Evolutionary conservation across 2,329 filamentous ascomycete genomes (phyloP).

Genomic region (Trichoderma gracile): DNA sequence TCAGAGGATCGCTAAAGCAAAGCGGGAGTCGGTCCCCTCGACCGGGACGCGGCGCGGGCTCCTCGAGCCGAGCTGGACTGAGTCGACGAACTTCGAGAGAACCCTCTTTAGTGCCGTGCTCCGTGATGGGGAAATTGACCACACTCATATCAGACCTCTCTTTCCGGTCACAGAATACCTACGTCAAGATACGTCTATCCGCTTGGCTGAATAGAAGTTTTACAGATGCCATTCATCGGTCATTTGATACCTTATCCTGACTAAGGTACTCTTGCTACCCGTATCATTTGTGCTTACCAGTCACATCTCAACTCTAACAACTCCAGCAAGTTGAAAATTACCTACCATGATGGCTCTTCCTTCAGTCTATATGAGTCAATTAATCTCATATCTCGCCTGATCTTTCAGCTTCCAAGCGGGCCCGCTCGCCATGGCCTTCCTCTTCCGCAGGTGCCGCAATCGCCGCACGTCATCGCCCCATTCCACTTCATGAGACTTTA

Average conservation of each 20-base stretch:
- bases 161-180: too few species aligned
- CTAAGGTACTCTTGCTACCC: too few species aligned
- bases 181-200: too few species aligned
- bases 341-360: too few species aligned
- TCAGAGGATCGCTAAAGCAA: constrained; percentile 6
- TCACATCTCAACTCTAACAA: too few species aligned
- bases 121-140: too few species aligned
- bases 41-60: constrained; percentile 7
- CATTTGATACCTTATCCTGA: too few species aligned
- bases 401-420: not conserved
- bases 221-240: too few species aligned
- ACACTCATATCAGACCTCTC: too few species aligned
- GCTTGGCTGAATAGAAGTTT: too few species aligned
- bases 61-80: not conserved
- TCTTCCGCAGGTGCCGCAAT: constrained; percentile 13
- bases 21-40: constrained; percentile 16
- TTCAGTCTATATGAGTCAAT: not conserved
- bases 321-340: too few species aligned
- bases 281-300: too few species aligned
- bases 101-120: not conserved
- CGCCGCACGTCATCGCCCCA: not conserved
- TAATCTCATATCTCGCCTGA: not conserved
- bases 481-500: not conserved
- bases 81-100: not conserved
- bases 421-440: not conserved